These are phyloP conservation scores for Cyberlindnera bimundalis DNA, from an alignment of 805 yeast genomes.

Conservation along the genomic window DNA sequence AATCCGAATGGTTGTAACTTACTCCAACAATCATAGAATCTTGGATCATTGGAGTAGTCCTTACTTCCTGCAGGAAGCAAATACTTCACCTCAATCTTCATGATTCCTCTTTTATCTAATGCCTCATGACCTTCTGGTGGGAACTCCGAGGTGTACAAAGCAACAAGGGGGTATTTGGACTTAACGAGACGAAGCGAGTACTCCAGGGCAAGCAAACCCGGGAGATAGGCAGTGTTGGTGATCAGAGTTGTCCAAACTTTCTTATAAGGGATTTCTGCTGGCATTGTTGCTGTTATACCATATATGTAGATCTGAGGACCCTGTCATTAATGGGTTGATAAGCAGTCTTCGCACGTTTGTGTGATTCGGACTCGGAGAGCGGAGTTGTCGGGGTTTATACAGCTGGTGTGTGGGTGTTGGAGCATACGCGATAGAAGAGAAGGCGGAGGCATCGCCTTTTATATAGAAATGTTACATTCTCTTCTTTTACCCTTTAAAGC, in stretches of 20 bases:
- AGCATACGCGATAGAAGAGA: too few species aligned
- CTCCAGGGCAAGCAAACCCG: constrained; percentile 50
- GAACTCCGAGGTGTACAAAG: constrained; percentile 48
- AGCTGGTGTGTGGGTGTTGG: too few species aligned
- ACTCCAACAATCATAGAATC: constrained; percentile 62
- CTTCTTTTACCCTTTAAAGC: too few species aligned
- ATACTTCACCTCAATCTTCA: constrained; percentile 38
- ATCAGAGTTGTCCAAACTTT: constrained; percentile 54
- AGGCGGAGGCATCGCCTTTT: too few species aligned
- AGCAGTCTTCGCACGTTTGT: too few species aligned
- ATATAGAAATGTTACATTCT: too few species aligned
- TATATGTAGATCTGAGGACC: too few species aligned
- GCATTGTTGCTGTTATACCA: too few species aligned
- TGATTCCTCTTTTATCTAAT: constrained; percentile 39
- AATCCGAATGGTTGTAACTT: constrained; percentile 54
- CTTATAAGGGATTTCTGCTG: not conserved
- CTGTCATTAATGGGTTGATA: too few species aligned
- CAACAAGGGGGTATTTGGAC: constrained; percentile 51
- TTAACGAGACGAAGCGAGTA: constrained; percentile 40
- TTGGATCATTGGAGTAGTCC: constrained; percentile 45
- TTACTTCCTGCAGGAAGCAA: constrained; percentile 42
- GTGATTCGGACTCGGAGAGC: too few species aligned
- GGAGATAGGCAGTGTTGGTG: constrained; percentile 47
- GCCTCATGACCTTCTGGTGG: constrained; percentile 38
- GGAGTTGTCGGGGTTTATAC: too few species aligned